A percentile compares a stretch with the other conserved stretches of the same genome.
These are phyloP conservation scores for Handroanthus guayacan DNA, from an alignment of 257 asterid species.

Conservation along the genomic window DNA sequence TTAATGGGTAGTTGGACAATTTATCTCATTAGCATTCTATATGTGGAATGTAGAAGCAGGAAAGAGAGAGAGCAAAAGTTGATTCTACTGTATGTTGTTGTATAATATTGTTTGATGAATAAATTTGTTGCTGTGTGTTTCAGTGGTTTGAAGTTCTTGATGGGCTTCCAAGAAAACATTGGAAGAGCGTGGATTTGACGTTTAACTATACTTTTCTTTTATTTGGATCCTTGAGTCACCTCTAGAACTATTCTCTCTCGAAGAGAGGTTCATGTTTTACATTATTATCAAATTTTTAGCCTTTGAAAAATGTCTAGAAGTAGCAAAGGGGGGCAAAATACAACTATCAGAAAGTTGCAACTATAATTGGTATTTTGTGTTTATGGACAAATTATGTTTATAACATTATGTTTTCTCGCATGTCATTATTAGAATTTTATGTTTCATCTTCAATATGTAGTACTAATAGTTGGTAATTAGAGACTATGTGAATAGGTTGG, in stretches of 20 bases:
- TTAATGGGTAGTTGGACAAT: conserved; percentile 93
- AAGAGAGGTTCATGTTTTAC: too few species aligned
- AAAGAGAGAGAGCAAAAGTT: conserved; percentile 85
- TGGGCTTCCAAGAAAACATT: conserved; percentile 84
- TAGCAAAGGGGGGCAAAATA: too few species aligned
- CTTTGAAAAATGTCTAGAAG: too few species aligned
- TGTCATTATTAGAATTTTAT: too few species aligned
- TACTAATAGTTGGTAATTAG: too few species aligned
- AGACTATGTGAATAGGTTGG: too few species aligned
- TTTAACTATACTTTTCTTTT: conserved; percentile 94
- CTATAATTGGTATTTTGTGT: too few species aligned
- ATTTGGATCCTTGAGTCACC: conserved; percentile 96
- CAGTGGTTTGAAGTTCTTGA: conserved; percentile 99
- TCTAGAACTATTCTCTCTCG: conserved; percentile 22
- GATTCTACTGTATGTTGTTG: conserved; percentile 52
- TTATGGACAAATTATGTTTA: too few species aligned
- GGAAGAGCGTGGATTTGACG: conserved; percentile 97
- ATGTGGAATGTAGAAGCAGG: conserved; percentile 81
- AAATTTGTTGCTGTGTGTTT: not conserved
- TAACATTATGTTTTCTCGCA: too few species aligned
- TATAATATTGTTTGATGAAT: not conserved
- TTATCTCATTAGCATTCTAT: conserved; percentile 78
- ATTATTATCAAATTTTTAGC: too few species aligned
- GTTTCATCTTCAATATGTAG: too few species aligned
- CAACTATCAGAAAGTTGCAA: too few species aligned